phyloP scores from a whole-genome alignment of 371 early-diverging fungal genomes.

The Cokeromyces recurvatus region DNA sequence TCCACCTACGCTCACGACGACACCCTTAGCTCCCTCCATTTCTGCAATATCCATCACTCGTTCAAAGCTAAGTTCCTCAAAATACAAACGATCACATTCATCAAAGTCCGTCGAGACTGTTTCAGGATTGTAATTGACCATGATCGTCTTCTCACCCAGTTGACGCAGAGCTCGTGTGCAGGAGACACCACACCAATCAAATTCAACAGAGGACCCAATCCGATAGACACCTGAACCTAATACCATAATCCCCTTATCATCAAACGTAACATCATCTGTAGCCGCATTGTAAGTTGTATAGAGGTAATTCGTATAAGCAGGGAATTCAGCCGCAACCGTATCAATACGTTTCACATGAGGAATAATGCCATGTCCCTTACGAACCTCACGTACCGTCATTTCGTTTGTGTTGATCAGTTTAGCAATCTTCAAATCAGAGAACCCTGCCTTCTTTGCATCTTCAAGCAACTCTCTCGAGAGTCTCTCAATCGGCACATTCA shows the following conservation, averaged over 20 bases:
- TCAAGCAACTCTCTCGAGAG: slow-evolving; percentile 54
- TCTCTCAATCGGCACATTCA: slow-evolving; percentile 24
- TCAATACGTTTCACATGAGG: slow-evolving; percentile 92
- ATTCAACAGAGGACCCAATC: slow-evolving; percentile 92
- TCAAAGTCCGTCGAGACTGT: slow-evolving; percentile 95
- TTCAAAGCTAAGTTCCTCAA: slow-evolving; percentile 87
- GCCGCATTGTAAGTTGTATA: slow-evolving; percentile 91
- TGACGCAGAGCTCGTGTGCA: slow-evolving; percentile 77
- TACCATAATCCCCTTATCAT: slow-evolving; percentile 88
- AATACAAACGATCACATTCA: slow-evolving; percentile 93
- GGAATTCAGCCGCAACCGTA: slow-evolving; percentile 92
- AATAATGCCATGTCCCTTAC: slow-evolving; percentile 65
- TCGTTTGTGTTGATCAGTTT: slow-evolving; percentile 52
- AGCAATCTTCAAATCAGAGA: slow-evolving; percentile 86
- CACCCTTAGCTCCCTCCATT: slow-evolving; percentile 73
- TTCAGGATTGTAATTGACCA: slow-evolving; percentile 98
- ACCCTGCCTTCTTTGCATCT: slow-evolving; percentile 81
- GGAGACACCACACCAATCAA: slow-evolving; percentile 91
- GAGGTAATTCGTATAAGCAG: slow-evolving; percentile 88
- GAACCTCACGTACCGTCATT: slow-evolving; percentile 57
- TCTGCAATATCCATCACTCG: slow-evolving; percentile 93
- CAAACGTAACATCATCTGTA: slow-evolving; percentile 76
- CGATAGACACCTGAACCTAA: slow-evolving; percentile 96
- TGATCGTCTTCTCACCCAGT: slow-evolving; percentile 79
- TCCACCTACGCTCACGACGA: slow-evolving; percentile 86